Percentiles rank a stretch among this genome's conserved stretches.
Conservation (phyloP, 768 basidiomycete genomes). For the Mycena albidolilacea region DNA sequence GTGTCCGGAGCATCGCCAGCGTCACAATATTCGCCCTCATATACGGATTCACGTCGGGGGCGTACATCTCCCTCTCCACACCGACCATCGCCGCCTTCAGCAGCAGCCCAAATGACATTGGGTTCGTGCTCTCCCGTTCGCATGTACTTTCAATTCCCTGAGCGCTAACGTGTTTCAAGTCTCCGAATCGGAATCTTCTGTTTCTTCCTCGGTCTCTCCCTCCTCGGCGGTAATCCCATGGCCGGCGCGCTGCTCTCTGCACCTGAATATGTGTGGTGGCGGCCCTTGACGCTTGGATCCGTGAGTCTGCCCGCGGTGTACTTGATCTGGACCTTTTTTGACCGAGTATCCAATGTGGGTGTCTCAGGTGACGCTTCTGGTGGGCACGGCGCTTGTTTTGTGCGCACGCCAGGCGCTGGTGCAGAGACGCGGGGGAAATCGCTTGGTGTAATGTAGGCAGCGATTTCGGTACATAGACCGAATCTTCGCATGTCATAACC, state of each 20-base stretch:
- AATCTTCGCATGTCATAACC: too few relatives aligned
- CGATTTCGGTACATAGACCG: too few relatives aligned
- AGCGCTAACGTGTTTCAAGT: neutral
- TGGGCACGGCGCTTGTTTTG: too few relatives aligned
- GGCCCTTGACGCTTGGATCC: neutral
- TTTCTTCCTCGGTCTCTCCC: neutral
- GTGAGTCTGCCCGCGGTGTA: neutral
- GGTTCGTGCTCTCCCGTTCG: neutral
- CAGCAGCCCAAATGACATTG: neutral
- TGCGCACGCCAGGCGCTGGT: too few relatives aligned
- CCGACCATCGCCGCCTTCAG: neutral
- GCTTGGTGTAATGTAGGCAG: too few relatives aligned
- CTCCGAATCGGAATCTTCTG: neutral
- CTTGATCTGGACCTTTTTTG: too few relatives aligned
- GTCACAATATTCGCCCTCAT: neutral
- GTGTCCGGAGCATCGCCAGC: neutral
- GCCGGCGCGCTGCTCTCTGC: neutral
- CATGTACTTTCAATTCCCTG: neutral
- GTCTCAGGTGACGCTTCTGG: too few relatives aligned
- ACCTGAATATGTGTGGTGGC: neutral
- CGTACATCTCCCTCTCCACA: neutral
- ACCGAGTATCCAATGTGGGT: too few relatives aligned
- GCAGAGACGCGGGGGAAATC: too few relatives aligned
- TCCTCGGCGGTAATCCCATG: neutral
- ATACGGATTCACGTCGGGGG: neutral